phyloP scores from a whole-genome alignment of 1,284 basidiomycete species.

The Schizopora paradoxa region DNA sequence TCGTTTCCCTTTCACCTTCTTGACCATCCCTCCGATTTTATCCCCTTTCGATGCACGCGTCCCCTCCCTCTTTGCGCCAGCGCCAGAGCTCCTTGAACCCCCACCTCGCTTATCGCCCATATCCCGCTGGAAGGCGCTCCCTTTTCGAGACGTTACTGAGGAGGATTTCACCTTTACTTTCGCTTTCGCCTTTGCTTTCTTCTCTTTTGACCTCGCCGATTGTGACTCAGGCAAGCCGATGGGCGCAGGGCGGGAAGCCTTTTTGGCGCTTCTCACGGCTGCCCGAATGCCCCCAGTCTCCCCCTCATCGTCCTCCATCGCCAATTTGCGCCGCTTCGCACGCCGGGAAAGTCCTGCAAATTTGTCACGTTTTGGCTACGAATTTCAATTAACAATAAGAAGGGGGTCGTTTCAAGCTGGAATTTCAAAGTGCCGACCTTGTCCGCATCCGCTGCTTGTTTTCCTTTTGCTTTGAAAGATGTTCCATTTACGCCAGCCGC shows the following conservation, averaged over 20 bases:
- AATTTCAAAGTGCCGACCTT: constrained; percentile 31
- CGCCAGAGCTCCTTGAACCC: constrained; percentile 1
- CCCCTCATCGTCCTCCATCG: constrained; percentile 72
- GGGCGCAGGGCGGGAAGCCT: constrained; percentile 54
- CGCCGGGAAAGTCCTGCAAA: constrained; percentile 80
- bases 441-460: constrained; percentile 30
- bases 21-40: constrained; percentile 43
- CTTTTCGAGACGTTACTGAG: constrained; percentile 10
- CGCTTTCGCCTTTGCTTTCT: constrained; percentile 14
- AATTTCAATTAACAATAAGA: constrained; percentile 16
- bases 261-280: constrained; percentile 84
- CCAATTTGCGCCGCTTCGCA: constrained; percentile 82
- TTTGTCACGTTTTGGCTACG: constrained; percentile 75
- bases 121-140: constrained; percentile 39
- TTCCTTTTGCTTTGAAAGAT: constrained; percentile 27
- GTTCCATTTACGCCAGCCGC: constrained; percentile 28
- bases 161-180: constrained; percentile 14
- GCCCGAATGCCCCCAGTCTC: constrained; percentile 56
- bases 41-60: constrained; percentile 46
- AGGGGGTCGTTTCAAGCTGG: constrained; percentile 14
- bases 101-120: constrained; percentile 29
- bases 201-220: constrained; percentile 12
- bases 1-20: constrained; percentile 38
- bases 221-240: constrained; percentile 35
- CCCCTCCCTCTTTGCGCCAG: constrained; percentile 34